Conservation (phyloP, 2,329 filamentous ascomycete genomes). For the Dothistroma septosporum region DNA sequence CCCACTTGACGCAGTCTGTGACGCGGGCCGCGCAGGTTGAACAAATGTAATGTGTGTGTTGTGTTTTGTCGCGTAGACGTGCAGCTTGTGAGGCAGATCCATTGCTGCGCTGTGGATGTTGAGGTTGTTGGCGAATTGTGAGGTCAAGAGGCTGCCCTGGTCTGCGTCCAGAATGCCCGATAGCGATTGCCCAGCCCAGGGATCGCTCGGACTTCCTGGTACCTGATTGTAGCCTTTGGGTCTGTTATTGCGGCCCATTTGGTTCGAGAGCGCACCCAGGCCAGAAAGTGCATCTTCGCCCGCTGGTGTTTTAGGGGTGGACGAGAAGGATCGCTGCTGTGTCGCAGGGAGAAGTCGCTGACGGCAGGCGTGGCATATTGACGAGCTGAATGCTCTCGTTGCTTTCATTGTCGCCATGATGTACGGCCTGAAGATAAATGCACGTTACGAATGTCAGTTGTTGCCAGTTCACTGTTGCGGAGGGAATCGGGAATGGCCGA, state of each 20-base stretch:
- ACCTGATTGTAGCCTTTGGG: neutral
- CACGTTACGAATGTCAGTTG: no score
- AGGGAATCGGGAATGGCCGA: slow-evolving; percentile 11
- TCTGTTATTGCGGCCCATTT: neutral
- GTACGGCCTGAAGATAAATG: no score
- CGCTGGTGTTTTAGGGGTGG: slow-evolving; percentile 22
- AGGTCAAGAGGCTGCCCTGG: slow-evolving; percentile 12
- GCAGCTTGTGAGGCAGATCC: slow-evolving; percentile 67
- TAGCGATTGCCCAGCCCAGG: neutral
- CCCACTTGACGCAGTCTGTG: slow-evolving; percentile 26
- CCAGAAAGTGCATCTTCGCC: slow-evolving; percentile 8
- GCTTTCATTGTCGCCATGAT: slow-evolving; percentile 23
- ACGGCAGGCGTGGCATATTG: slow-evolving; percentile 39
- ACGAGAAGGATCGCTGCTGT: slow-evolving; percentile 35
- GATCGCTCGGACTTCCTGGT: neutral
- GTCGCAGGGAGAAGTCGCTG: slow-evolving; percentile 24
- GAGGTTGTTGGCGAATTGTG: slow-evolving; percentile 16
- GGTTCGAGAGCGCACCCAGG: neutral
- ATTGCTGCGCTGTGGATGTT: slow-evolving; percentile 4
- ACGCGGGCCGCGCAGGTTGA: slow-evolving; percentile 51
- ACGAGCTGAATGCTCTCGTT: slow-evolving; percentile 30
- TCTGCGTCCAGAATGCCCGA: neutral
- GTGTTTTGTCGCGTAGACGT: slow-evolving; percentile 83
- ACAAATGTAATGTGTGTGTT: slow-evolving; percentile 93
- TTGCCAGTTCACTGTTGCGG: slow-evolving; percentile 5